Percentiles rank a stretch among this genome's conserved stretches.
Evolutionary conservation across 169 alveolate species (phyloP).

Genomic region (Babesia caballi): DNA sequence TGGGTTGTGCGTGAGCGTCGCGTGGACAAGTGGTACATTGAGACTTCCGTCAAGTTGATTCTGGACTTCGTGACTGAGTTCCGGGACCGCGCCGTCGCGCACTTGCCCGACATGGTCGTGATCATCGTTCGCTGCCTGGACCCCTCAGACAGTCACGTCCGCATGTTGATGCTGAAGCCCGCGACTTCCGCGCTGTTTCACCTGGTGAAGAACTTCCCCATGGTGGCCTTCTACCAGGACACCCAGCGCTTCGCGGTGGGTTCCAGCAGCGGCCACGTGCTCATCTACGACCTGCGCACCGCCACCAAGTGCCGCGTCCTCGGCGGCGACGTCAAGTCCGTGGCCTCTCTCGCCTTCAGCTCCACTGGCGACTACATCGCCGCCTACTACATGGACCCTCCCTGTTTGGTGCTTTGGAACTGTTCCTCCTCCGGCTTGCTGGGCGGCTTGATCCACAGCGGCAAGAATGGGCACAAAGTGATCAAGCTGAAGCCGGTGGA

Average conservation of each 20-base stretch:
- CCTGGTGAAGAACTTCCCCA: slow-evolving; percentile 72
- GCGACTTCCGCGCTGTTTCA: slow-evolving; percentile 71
- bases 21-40: slow-evolving; percentile 38
- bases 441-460: slow-evolving; percentile 47
- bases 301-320: slow-evolving; percentile 74
- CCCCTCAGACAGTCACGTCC: slow-evolving; percentile 47
- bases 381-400: slow-evolving; percentile 56
- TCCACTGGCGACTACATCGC: slow-evolving; percentile 56
- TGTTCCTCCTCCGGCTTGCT: slow-evolving; percentile 60
- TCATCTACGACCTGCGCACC: slow-evolving; percentile 74
- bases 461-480: slow-evolving; percentile 40
- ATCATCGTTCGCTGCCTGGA: slow-evolving; percentile 53
- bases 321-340: slow-evolving; percentile 45
- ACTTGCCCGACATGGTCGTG: slow-evolving; percentile 56
- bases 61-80: slow-evolving; percentile 28
- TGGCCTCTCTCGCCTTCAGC: slow-evolving; percentile 57
- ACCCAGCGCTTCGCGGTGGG: slow-evolving; percentile 78
- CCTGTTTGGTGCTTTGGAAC: slow-evolving; percentile 64
- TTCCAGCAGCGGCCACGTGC: slow-evolving; percentile 59
- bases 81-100: slow-evolving; percentile 21
- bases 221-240: slow-evolving; percentile 75
- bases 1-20: slow-evolving; percentile 59
- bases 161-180: slow-evolving; percentile 56
- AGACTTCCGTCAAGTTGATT: slow-evolving; percentile 28
- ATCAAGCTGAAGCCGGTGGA: slow-evolving; percentile 44